phyloP scores from a whole-genome alignment of 2,329 filamentous ascomycete genomes.

The Cladorrhinum sp. region DNA sequence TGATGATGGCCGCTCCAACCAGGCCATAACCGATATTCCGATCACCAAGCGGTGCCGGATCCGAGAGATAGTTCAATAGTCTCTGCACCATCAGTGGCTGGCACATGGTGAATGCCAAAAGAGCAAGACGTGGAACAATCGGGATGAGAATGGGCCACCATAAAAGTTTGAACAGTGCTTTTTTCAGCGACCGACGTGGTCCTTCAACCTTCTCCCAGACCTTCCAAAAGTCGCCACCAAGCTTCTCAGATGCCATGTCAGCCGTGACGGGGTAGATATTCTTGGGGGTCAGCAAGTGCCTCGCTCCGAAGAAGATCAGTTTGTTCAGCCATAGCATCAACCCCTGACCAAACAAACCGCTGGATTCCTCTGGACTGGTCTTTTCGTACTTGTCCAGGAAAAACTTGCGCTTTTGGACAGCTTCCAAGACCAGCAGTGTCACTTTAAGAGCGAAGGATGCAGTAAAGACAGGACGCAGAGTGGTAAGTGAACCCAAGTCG shows the following conservation, averaged over 20 bases:
- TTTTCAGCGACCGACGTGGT: neutral
- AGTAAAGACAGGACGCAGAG: conserved; percentile 36
- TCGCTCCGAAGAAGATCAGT: conserved; percentile 37
- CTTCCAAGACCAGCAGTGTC: conserved; percentile 38
- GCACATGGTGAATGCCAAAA: conserved; percentile 10
- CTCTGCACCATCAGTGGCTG: conserved; percentile 11
- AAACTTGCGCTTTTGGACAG: conserved; percentile 36
- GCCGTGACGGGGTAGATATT: conserved; percentile 38
- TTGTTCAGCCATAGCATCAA: conserved; percentile 41
- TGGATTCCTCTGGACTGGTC: conserved; percentile 37
- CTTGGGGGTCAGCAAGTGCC: conserved; percentile 33
- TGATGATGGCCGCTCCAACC: conserved; percentile 5
- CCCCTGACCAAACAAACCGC: conserved; percentile 38
- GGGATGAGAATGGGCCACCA: conserved; percentile 7
- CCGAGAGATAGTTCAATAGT: neutral
- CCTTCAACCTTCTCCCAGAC: conserved; percentile 30
- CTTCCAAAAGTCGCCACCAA: conserved; percentile 33
- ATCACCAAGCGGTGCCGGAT: neutral
- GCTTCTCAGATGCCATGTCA: conserved; percentile 31
- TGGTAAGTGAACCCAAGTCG: conserved; percentile 6
- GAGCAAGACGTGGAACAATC: conserved; percentile 6
- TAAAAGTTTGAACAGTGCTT: neutral
- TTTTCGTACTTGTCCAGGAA: conserved; percentile 31
- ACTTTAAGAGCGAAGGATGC: conserved; percentile 37
- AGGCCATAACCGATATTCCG: conserved; percentile 5